These are phyloP conservation scores for Phytopythium kandeliae DNA, from an alignment of 352 stramenopile genomes.

Conservation along the genomic window DNA sequence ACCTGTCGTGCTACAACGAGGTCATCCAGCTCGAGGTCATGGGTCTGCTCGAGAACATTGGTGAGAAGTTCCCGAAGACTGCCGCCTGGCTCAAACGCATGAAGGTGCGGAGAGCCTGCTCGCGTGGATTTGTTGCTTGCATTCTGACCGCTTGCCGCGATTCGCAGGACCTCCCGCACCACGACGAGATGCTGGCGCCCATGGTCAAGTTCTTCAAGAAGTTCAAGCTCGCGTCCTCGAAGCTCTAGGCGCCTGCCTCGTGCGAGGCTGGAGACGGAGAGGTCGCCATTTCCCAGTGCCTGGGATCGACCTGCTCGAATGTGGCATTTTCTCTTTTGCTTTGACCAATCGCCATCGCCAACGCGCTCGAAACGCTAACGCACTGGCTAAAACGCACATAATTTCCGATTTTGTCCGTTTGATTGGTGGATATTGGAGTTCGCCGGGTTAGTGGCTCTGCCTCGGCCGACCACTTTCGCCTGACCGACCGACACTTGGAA, in stretches of 20 bases:
- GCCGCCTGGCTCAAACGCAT: conserved; percentile 65
- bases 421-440: conserved; percentile 3
- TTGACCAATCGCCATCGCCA: background rate
- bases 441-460: background rate
- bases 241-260: conserved; percentile 37
- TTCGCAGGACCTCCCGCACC: conserved; percentile 44
- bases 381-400: background rate
- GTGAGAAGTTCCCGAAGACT: conserved; percentile 45
- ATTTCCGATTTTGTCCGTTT: background rate
- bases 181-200: conserved; percentile 56
- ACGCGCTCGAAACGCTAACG: background rate
- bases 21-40: conserved; percentile 70
- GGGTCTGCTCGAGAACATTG: conserved; percentile 35
- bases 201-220: conserved; percentile 71
- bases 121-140: background rate
- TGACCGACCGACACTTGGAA: background rate
- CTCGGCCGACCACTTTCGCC: background rate
- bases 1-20: conserved; percentile 80
- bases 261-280: no score
- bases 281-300: no score
- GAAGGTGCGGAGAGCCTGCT: conserved; percentile 29
- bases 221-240: conserved; percentile 45
- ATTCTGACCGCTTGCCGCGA: background rate
- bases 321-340: background rate
- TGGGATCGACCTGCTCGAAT: no score